These are phyloP conservation scores for Populus davidiana DNA, from an alignment of 345 rosid genomes.

Conservation along the genomic window DNA sequence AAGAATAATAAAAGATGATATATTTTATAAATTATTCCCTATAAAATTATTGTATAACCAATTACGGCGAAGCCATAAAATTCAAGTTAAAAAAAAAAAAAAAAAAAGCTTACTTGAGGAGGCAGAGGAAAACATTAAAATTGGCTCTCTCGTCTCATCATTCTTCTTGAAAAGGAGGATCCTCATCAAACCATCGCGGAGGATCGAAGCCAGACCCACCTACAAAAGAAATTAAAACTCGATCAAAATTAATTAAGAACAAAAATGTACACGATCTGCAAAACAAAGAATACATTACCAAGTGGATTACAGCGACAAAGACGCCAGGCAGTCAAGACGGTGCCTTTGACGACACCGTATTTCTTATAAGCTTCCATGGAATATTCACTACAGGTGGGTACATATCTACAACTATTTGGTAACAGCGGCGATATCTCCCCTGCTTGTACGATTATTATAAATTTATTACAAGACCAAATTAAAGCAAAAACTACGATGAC, in stretches of 20 bases:
- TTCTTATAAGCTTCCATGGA: slow-evolving; percentile 93
- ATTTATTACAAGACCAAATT: neutral
- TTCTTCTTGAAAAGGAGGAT: slow-evolving; percentile 37
- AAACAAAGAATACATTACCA: slow-evolving; percentile 34
- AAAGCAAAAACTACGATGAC: neutral
- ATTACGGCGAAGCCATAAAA: too few relatives aligned
- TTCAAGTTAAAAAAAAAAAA: too few relatives aligned
- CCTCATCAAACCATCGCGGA: slow-evolving; percentile 85
- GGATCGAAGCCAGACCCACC: slow-evolving; percentile 90
- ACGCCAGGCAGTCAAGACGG: slow-evolving; percentile 73
- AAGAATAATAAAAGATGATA: too few relatives aligned
- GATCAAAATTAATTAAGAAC: neutral
- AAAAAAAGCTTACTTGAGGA: too few relatives aligned
- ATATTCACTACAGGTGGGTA: slow-evolving; percentile 88
- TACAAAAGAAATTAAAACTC: slow-evolving; percentile 8
- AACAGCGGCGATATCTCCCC: slow-evolving; percentile 86
- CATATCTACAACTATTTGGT: slow-evolving; percentile 75
- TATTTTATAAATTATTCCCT: too few relatives aligned
- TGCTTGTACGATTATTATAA: slow-evolving; percentile 19
- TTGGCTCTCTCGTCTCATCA: slow-evolving; percentile 1
- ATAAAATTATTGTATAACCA: too few relatives aligned
- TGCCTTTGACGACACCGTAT: slow-evolving; percentile 73
- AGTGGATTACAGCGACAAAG: slow-evolving; percentile 93
- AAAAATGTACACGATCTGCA: neutral
- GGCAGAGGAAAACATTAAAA: too few relatives aligned